A percentile compares a stretch with the other conserved stretches of the same genome.
Conservation (phyloP, 169 alveolate species). For the Plasmodium gaboni region DNA sequence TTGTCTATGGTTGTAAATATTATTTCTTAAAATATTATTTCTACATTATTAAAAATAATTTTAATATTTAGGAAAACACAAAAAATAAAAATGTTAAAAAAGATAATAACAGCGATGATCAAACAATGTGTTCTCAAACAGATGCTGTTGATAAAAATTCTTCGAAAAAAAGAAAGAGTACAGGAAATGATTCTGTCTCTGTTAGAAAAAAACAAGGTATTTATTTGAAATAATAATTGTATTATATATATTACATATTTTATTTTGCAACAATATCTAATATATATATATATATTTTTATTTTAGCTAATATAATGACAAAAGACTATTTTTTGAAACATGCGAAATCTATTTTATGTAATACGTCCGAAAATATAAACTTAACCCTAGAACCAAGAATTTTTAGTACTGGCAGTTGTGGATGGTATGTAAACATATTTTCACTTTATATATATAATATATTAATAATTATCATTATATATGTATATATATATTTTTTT, state of each 20-base stretch:
- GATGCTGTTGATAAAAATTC: constrained; percentile 49
- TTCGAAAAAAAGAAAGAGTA: constrained; percentile 64
- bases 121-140: constrained; percentile 18
- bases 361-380: constrained; percentile 59
- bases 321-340: constrained; percentile 76
- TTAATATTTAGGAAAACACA: constrained; percentile 1
- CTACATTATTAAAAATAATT: neutral
- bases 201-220: constrained; percentile 74
- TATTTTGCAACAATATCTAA: neutral
- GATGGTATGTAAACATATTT: constrained; percentile 79
- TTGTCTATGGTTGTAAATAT: neutral
- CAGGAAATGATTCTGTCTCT: constrained; percentile 19
- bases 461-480: neutral
- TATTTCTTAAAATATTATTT: neutral
- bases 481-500: neutral
- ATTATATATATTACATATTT: neutral
- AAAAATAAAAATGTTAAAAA: constrained; percentile 16
- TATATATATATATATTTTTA: constrained; percentile 1
- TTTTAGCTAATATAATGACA: constrained; percentile 82
- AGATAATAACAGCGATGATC: constrained; percentile 44
- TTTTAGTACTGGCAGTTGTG: constrained; percentile 85
- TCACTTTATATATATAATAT: constrained; percentile 6
- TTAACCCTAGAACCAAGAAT: constrained; percentile 79
- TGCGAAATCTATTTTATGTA: constrained; percentile 73
- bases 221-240: neutral